phyloP scores from a whole-genome alignment of 1,284 basidiomycete genomes.

The Pseudozyma tsukubaensis region DNA sequence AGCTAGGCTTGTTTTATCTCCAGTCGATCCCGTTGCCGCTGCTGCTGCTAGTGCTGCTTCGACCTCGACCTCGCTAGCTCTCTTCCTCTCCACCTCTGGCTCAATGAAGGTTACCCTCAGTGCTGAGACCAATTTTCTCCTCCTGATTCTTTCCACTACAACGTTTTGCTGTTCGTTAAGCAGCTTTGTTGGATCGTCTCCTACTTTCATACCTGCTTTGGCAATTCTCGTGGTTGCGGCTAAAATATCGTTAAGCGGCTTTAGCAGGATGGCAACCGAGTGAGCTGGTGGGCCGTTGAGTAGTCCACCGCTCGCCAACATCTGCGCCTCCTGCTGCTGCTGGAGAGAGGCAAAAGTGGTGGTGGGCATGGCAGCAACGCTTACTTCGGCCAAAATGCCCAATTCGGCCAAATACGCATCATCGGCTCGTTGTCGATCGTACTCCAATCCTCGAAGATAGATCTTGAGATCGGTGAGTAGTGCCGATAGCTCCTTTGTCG shows the following conservation, averaged over 20 bases:
- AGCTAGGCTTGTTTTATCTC: background rate
- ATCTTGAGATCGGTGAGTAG: conserved; percentile 53
- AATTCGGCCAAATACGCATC: conserved; percentile 17
- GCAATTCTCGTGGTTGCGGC: background rate
- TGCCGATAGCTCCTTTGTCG: conserved; percentile 29
- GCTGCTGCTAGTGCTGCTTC: background rate
- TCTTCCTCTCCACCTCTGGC: conserved; percentile 23
- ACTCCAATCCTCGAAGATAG: conserved; percentile 48
- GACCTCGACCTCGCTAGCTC: background rate
- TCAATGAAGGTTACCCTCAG: conserved; percentile 28
- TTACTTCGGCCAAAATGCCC: conserved; percentile 15
- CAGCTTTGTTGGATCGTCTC: background rate
- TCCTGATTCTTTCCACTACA: conserved; percentile 27
- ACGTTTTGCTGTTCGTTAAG: conserved; percentile 2
- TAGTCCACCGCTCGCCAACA: background rate
- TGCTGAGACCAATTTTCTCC: conserved; percentile 27
- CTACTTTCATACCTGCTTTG: background rate
- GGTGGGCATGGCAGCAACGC: conserved; percentile 8
- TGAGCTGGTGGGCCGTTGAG: conserved; percentile 8
- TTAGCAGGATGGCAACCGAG: conserved; percentile 23
- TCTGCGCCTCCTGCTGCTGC: conserved; percentile 5
- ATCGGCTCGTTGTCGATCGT: conserved; percentile 39
- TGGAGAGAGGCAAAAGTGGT: background rate
- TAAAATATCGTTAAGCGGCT: conserved; percentile 9
- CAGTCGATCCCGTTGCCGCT: background rate